Percentiles rank a stretch among this genome's conserved stretches.
phyloP scores from a whole-genome alignment of 345 rosid species.

The Rhizophora mangle region DNA sequence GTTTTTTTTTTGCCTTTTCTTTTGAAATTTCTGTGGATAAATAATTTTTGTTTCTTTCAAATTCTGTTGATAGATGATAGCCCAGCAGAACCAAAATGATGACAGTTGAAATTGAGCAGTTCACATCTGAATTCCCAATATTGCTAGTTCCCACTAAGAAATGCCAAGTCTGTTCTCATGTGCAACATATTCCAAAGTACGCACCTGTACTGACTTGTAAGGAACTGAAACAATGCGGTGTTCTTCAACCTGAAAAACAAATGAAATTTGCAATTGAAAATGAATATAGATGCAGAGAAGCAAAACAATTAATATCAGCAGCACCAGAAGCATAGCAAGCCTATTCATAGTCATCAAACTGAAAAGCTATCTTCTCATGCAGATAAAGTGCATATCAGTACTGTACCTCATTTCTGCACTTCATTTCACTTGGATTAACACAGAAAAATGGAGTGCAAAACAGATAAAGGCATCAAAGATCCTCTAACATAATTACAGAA shows the following conservation, averaged over 20 bases:
- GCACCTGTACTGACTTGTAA: conserved; percentile 79
- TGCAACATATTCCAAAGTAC: not conserved
- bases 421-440: conserved; percentile 5
- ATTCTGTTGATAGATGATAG: not conserved
- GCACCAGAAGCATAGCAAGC: not conserved
- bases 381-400: not conserved
- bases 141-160: not conserved
- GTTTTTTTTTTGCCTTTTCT: not conserved
- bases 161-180: not conserved
- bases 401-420: no score
- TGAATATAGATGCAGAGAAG: conserved; percentile 17
- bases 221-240: conserved; percentile 66
- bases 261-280: conserved; percentile 24
- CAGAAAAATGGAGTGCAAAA: conserved; percentile 8
- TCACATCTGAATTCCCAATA: not conserved
- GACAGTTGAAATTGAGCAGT: not conserved
- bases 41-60: not conserved
- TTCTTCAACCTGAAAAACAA: conserved; percentile 72
- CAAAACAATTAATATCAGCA: conserved; percentile 6
- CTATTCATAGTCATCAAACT: not conserved
- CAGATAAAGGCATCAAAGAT: conserved; percentile 2
- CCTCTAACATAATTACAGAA: no score
- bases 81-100: not conserved
- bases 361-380: not conserved
- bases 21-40: not conserved